A percentile compares a stretch with the other conserved stretches of the same genome.
Evolutionary conservation across 2,329 filamentous ascomycete genomes (phyloP).

Genomic region (Nigrospora oryzae): DNA sequence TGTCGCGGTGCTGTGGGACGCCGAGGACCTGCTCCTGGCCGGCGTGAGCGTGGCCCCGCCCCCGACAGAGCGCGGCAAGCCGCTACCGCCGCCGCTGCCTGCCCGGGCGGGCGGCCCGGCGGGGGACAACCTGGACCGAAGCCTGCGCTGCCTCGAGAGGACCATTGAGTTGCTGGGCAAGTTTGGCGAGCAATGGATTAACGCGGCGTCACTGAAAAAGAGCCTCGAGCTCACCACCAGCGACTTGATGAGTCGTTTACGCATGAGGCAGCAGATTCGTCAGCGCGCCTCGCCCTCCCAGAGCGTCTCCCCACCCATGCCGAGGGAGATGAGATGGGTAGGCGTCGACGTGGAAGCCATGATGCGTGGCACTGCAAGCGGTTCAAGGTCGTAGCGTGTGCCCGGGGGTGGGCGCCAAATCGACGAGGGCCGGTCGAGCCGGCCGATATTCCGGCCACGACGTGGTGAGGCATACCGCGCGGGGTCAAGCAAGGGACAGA

Average conservation of each 20-base stretch:
- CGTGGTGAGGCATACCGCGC: too few species aligned
- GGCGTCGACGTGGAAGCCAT: constrained; percentile 34
- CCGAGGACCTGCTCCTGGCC: constrained; percentile 47
- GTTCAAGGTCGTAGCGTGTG: neutral
- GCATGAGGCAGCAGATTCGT: constrained; percentile 25
- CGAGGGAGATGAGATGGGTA: constrained; percentile 32
- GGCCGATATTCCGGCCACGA: too few species aligned
- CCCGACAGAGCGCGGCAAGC: constrained; percentile 33
- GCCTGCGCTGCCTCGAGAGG: constrained; percentile 44
- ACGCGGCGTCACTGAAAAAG: constrained; percentile 42
- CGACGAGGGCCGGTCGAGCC: too few species aligned
- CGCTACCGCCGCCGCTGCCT: constrained; percentile 44
- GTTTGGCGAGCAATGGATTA: constrained; percentile 53
- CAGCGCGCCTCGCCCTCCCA: constrained; percentile 23
- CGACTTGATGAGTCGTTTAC: constrained; percentile 33
- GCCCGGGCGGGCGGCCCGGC: constrained; percentile 28
- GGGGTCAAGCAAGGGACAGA: too few species aligned
- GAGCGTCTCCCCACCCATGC: constrained; percentile 17
- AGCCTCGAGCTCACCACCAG: constrained; percentile 43
- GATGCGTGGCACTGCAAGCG: constrained; percentile 22
- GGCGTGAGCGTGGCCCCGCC: constrained; percentile 36
- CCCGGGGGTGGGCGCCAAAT: too few species aligned
- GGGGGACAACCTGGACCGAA: constrained; percentile 45
- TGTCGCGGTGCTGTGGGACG: constrained; percentile 49
- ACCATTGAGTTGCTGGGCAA: constrained; percentile 43